These are phyloP conservation scores for Pythium brachiatum DNA, from an alignment of 352 stramenopile species.

Conservation along the genomic window DNA sequence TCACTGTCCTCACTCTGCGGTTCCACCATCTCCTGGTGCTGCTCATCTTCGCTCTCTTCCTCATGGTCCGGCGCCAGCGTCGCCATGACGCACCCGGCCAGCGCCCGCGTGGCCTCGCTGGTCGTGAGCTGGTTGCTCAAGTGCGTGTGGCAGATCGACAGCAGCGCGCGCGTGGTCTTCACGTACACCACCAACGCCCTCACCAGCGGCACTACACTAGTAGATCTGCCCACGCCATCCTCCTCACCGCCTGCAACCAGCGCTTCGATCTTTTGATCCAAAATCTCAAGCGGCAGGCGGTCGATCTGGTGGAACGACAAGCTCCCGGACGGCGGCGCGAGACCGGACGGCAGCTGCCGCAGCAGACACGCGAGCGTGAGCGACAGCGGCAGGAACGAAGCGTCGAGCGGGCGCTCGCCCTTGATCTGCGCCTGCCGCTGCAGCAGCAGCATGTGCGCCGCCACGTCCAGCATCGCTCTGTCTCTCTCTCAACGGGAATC, in stretches of 20 bases:
- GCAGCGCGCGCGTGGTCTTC: conserved; percentile 35
- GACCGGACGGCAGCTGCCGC: conserved; percentile 38
- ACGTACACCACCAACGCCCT: conserved; percentile 40
- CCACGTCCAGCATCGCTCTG: conserved; percentile 37
- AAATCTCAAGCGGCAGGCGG: conserved; percentile 27
- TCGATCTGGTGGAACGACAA: conserved; percentile 48
- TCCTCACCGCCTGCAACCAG: neutral
- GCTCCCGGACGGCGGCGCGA: conserved; percentile 33
- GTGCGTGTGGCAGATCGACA: conserved; percentile 43
- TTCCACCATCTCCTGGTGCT: neutral
- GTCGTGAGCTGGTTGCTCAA: conserved; percentile 28
- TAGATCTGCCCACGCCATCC: too few relatives aligned
- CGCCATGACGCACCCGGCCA: conserved; percentile 27
- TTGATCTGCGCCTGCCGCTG: conserved; percentile 47
- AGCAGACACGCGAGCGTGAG: conserved; percentile 44
- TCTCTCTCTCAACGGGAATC: neutral
- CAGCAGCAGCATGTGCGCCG: conserved; percentile 47
- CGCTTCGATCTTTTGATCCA: conserved; percentile 29
- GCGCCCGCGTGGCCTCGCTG: conserved; percentile 30
- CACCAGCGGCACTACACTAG: conserved; percentile 22
- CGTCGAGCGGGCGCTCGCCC: conserved; percentile 34
- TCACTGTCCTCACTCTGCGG: neutral
- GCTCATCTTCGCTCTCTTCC: neutral
- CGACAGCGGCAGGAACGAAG: conserved; percentile 53
- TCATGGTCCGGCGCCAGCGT: conserved; percentile 2